Evolutionary conservation across 208 protist species (phyloP), one percentile per base, ranked within the genome.

Genomic region (Leishmania major): DNA sequence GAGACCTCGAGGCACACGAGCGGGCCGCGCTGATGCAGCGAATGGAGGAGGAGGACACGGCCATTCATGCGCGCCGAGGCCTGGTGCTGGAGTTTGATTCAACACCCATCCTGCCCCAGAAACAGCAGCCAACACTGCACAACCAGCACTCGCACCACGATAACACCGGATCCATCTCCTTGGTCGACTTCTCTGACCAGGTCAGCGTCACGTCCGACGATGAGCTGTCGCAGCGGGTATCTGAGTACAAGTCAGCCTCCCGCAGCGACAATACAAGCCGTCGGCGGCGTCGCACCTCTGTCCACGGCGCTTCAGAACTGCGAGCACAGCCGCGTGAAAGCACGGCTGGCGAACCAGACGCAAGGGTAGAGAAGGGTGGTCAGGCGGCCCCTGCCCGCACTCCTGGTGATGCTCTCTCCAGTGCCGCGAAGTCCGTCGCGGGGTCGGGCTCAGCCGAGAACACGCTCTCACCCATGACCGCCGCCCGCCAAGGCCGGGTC

Each of bases 161-260:
- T 37, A 31, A 28, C n/a, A 4, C 28, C 49, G 47, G 35, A 3
- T 53, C 72, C 37, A 45, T 47, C 28, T 74, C 78, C 31, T 28
- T 79, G 37, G 53, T 70, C 7, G 81, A 82, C 22, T 67, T 83
- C 43, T 77, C 81, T 31, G 84, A 88, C 35, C 91, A 94, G 79
- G 91, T 96, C 3, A 94, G 91, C 75, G 88, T 55, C 64, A 94
- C 91, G 0, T 96, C 93, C 5, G 90, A 96, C 70, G 93, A 96
- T 75, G 91, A 93, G 40, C 84, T 88, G 37, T 85, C 79, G 37
- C 84, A 86, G 53, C 79, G 83, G 4, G 73, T 59, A 13, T 83
- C 77, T 35, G 69, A 66, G 72, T 49, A 66, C 74, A 78, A 86
- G 60, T 45, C 28, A 17, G 78, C 55, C 55, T 35, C 31, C 51